phyloP scores from a whole-genome alignment of 164 flowering plant genomes.

The Macadamia integrifolia region DNA sequence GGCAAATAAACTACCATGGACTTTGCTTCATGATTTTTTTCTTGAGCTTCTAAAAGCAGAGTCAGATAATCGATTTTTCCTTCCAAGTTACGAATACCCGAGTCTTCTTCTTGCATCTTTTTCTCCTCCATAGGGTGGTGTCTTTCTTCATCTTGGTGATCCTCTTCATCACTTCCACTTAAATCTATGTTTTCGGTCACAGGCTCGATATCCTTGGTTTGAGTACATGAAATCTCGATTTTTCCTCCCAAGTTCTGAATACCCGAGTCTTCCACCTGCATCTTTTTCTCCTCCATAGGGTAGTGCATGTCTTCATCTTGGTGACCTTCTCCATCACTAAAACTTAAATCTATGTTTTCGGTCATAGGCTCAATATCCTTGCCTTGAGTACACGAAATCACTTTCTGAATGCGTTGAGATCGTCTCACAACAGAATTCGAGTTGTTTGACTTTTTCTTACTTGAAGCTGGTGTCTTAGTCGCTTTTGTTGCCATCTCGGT shows the following conservation, averaged over 20 bases:
- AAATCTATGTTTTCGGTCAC: slow-evolving; percentile 22
- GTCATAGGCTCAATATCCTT: slow-evolving; percentile 16
- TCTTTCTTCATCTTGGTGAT: neutral
- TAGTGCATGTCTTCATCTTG: too few species aligned
- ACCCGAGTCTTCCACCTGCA: too few species aligned
- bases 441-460: neutral
- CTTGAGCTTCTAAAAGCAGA: slow-evolving; percentile 17
- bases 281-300: too few species aligned
- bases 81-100: slow-evolving; percentile 16
- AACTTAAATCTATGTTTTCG: slow-evolving; percentile 24
- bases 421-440: slow-evolving; percentile 19
- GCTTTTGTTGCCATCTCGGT: neutral
- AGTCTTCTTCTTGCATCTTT: neutral
- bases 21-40: slow-evolving; percentile 14
- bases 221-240: slow-evolving; percentile 13
- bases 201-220: slow-evolving; percentile 12
- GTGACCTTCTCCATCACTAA: slow-evolving; percentile 26
- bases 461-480: neutral
- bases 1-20: slow-evolving; percentile 18
- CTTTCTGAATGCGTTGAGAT: slow-evolving; percentile 28
- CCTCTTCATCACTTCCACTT: slow-evolving; percentile 30
- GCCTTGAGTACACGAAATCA: slow-evolving; percentile 1
- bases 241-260: slow-evolving; percentile 22
- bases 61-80: slow-evolving; percentile 25
- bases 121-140: neutral